These are phyloP conservation scores for Cladophialophora immunda DNA, from an alignment of 2,329 filamentous ascomycete species.

Conservation along the genomic window DNA sequence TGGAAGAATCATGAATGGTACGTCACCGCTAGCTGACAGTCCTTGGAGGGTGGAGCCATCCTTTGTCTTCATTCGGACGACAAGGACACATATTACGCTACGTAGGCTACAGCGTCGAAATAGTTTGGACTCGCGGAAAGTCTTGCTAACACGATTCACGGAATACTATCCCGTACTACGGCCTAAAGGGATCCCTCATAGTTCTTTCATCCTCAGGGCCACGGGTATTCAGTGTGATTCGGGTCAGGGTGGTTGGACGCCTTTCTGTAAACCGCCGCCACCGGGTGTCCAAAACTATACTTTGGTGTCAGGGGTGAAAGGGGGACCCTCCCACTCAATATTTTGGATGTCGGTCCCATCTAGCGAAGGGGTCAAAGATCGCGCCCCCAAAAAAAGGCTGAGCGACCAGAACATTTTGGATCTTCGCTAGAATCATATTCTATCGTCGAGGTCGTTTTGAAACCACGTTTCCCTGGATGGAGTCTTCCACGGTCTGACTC, in stretches of 20 bases:
- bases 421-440: background rate
- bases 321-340: too few species aligned
- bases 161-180: background rate
- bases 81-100: background rate
- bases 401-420: background rate
- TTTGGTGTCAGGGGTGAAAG: too few species aligned
- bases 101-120: too few species aligned
- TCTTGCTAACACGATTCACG: background rate
- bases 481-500: background rate
- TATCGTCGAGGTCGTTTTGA: background rate
- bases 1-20: background rate
- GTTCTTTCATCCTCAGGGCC: too few species aligned
- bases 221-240: too few species aligned
- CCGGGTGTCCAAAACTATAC: too few species aligned
- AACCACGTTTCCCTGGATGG: background rate
- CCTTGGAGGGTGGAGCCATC: background rate
- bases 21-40: background rate
- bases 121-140: background rate
- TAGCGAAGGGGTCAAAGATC: too few species aligned
- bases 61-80: background rate
- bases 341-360: too few species aligned
- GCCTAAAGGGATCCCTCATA: too few species aligned
- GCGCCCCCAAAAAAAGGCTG: too few species aligned
- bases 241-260: too few species aligned
- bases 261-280: too few species aligned